Conservation (phyloP, 75 land plant genomes). For the Isoetes taiwanensis region DNA sequence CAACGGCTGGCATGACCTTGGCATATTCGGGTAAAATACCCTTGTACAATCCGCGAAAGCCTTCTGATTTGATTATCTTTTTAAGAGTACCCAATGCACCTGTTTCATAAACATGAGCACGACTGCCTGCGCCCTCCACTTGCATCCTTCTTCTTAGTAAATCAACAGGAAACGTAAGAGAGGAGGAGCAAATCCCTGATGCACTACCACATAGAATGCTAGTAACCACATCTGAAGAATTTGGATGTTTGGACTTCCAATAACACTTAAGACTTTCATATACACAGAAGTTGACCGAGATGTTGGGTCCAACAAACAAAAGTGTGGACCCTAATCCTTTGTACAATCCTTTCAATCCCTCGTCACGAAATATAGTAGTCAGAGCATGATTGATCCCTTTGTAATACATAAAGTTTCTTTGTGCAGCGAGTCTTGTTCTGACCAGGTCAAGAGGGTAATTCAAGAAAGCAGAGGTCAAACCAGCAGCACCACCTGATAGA, state of each 20-base stretch:
- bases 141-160: not conserved
- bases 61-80: not conserved
- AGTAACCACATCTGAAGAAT: not conserved
- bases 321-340: conserved; percentile 88
- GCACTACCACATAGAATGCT: not conserved
- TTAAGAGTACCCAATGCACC: not conserved
- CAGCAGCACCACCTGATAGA: too few relatives aligned
- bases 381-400: conserved; percentile 79
- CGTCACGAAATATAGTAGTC: conserved; percentile 57
- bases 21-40: not conserved
- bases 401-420: conserved; percentile 77
- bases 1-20: not conserved
- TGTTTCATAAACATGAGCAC: not conserved
- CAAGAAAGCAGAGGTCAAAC: too few relatives aligned
- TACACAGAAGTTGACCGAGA: not conserved
- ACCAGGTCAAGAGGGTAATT: too few relatives aligned
- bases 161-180: not conserved
- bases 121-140: not conserved
- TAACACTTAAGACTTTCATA: not conserved
- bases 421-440: too few relatives aligned
- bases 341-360: conserved; percentile 69
- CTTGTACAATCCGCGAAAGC: not conserved
- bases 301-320: conserved; percentile 15
- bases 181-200: not conserved
- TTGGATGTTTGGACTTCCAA: not conserved